Base-by-base conservation (phyloP, 2,329 filamentous ascomycete genomes). In the Cryphonectria carpinicola region DNA sequence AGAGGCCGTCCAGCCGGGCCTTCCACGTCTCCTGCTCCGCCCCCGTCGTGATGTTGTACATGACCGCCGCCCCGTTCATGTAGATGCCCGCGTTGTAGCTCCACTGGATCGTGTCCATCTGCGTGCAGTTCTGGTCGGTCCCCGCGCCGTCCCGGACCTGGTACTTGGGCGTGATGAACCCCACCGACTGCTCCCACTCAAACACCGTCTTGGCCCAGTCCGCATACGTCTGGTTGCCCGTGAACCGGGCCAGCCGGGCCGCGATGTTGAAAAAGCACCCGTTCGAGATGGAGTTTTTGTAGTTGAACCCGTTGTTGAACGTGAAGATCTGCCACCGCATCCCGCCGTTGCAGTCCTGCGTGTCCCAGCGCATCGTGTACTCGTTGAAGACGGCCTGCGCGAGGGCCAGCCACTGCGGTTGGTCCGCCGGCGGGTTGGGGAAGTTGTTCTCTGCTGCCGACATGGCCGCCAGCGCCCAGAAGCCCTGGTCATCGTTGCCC, bases 381-480 rank as follows among this genome's bases (percentile, higher is more conserved):
- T 91, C 90, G 82, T 95, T 94, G 80, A 95, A 97, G 1, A 93
- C 91, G 14, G 91, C 92, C 79, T 94, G 92, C 0, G 88, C 90
- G 67, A 96, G 85, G 8, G 90, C 89, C n/a, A 96, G 85, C 92
- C 92, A 97, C 72, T 92, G 89, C 0, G 92, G 89, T 67, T 90
- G 78, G 70, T 86, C 87, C 0, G 83, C 74, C 0, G 88, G 85
- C 5, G 92, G 90, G 75, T 94, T 87, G 1, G 91, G 90, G 76
- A 92, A 95, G 73, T 89, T 90, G 76, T 90, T 88, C 80, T 97
- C 93, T 52, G 92, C 91, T 2, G 93, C 93, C 13, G 88, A 87
- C 85, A 97, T 92, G 72, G 91, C 92, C 1, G 93, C 89, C 84
- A 96, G 87, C n/a, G 88, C 92, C 93, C 93, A 97, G 81, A 96